These are phyloP conservation scores for Sordariomycetes sp. DNA, from an alignment of 2,329 filamentous ascomycete genomes.

Conservation along the genomic window DNA sequence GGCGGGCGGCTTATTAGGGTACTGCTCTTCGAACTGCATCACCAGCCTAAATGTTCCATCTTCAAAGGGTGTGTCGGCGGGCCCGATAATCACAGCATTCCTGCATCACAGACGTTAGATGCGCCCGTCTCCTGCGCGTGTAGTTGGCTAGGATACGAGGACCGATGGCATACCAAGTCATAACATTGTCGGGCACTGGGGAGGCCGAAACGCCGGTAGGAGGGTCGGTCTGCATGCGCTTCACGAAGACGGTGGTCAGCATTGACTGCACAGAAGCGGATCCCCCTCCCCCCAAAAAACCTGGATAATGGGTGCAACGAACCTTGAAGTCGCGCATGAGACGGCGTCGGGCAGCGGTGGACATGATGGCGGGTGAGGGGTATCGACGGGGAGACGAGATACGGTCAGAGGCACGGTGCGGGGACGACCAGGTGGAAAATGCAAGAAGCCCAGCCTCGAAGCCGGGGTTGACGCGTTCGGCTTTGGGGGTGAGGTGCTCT, in stretches of 20 bases:
- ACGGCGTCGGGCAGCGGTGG: constrained; percentile 86
- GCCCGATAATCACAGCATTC: constrained; percentile 98
- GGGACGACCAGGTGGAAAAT: not conserved
- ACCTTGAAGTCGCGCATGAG: constrained; percentile 99
- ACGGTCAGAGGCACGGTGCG: not conserved
- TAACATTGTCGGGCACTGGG: constrained; percentile 90
- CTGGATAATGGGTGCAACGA: constrained; percentile 17
- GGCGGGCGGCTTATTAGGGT: constrained; percentile 93
- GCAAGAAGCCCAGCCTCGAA: not conserved
- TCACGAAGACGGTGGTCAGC: constrained; percentile 6
- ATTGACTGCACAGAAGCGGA: not conserved
- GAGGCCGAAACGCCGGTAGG: constrained; percentile 94
- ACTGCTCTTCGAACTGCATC: constrained; percentile 99
- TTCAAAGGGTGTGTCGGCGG: constrained; percentile 93
- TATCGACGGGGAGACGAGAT: not conserved
- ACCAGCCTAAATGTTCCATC: constrained; percentile 95
- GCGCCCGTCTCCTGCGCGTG: not conserved
- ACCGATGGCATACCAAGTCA: constrained; percentile 67
- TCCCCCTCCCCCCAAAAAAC: constrained; percentile 4
- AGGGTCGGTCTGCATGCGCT: constrained; percentile 99
- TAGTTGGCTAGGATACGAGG: not conserved
- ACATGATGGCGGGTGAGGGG: constrained; percentile 37
- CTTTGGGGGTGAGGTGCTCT: not conserved
- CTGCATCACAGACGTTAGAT: constrained; percentile 31
- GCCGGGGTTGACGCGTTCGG: not conserved